Evolutionary conservation across 2,329 filamentous ascomycete species (phyloP).

Genomic region (Cladophialophora bantiana): DNA sequence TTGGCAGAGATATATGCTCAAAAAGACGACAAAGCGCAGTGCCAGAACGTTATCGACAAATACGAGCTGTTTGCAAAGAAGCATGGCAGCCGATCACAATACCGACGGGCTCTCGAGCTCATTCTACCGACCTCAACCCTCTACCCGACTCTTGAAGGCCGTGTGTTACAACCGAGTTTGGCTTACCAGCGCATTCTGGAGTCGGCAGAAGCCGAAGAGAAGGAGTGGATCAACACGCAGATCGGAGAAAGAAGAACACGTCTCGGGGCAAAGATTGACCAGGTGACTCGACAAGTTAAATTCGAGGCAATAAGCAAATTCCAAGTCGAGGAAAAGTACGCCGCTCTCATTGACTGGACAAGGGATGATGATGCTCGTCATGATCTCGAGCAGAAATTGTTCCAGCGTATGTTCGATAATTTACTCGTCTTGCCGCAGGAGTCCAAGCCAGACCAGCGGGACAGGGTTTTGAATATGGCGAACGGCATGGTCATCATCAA

Average conservation of each 20-base stretch:
- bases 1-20: constrained; percentile 77
- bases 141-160: constrained; percentile 82
- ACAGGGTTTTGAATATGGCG: constrained; percentile 77
- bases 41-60: constrained; percentile 74
- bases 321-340: constrained; percentile 79
- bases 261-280: constrained; percentile 80
- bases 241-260: constrained; percentile 89
- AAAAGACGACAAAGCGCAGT: constrained; percentile 65
- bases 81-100: constrained; percentile 74
- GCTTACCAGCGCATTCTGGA: constrained; percentile 85
- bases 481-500: constrained; percentile 96
- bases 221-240: constrained; percentile 84
- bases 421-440: constrained; percentile 72
- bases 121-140: constrained; percentile 81
- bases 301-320: constrained; percentile 80
- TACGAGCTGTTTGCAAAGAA: constrained; percentile 76
- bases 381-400: constrained; percentile 86
- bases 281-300: constrained; percentile 87
- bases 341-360: constrained; percentile 87
- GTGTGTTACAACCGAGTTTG: constrained; percentile 77
- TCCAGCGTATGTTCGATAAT: constrained; percentile 80
- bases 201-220: constrained; percentile 84
- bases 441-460: constrained; percentile 73
- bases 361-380: constrained; percentile 83
- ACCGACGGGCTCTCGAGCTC: constrained; percentile 76